phyloP scores from a whole-genome alignment of 1,139 yeast genomes.

The Nakaseomyces nivariensis region DNA sequence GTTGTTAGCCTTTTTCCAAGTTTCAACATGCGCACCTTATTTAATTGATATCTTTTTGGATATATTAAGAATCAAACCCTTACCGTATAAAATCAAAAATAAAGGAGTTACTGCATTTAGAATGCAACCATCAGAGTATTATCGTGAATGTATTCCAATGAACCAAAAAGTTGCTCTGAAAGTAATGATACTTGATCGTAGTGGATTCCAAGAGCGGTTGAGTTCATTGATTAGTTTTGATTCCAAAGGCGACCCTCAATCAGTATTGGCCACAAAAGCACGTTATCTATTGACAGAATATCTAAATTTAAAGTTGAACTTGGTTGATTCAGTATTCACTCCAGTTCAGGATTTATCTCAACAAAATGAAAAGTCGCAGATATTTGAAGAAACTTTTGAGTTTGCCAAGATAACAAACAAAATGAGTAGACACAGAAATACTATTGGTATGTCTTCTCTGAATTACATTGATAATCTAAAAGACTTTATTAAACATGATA shows the following conservation, averaged over 20 bases:
- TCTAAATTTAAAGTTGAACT: constrained; percentile 42
- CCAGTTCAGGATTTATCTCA: constrained; percentile 8
- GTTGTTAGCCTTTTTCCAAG: constrained; percentile 51
- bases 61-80: constrained; percentile 48
- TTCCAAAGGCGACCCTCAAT: constrained; percentile 18
- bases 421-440: constrained; percentile 32
- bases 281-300: constrained; percentile 56
- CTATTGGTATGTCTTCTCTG: constrained; percentile 27
- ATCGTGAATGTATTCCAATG: constrained; percentile 29
- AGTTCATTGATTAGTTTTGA: constrained; percentile 10
- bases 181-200: constrained; percentile 42
- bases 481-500: constrained; percentile 34
- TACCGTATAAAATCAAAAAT: constrained; percentile 42
- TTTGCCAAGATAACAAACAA: constrained; percentile 39
- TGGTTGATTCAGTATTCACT: constrained; percentile 29
- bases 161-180: constrained; percentile 60
- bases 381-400: constrained; percentile 30
- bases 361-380: constrained; percentile 9
- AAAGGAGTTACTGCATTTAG: constrained; percentile 14
- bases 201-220: constrained; percentile 43
- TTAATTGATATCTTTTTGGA: constrained; percentile 66
- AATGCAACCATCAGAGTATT: constrained; percentile 22
- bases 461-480: constrained; percentile 25
- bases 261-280: constrained; percentile 35
- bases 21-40: constrained; percentile 53